Percentiles rank a stretch among this genome's conserved stretches.
phyloP scores from a whole-genome alignment of 345 rosid species.

The Aethionema arabicum region DNA sequence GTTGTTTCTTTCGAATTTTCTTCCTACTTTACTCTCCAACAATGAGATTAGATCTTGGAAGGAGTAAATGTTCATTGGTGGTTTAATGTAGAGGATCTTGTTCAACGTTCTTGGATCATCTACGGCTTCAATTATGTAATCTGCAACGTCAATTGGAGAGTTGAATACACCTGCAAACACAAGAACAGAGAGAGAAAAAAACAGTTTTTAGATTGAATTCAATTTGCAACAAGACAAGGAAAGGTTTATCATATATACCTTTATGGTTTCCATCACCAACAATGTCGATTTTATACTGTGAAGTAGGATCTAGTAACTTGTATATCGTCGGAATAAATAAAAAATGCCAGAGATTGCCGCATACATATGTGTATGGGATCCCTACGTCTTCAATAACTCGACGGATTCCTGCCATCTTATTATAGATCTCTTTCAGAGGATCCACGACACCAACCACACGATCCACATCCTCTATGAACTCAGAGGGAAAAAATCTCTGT shows the following conservation, averaged over 20 bases:
- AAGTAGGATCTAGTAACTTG: slow-evolving; percentile 46
- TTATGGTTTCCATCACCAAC: slow-evolving; percentile 57
- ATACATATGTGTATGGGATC: slow-evolving; percentile 51
- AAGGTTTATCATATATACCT: slow-evolving; percentile 34
- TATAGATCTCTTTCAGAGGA: slow-evolving; percentile 47
- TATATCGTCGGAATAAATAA: slow-evolving; percentile 40
- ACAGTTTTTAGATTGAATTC: not conserved
- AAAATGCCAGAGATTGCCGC: slow-evolving; percentile 48
- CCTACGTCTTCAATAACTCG: slow-evolving; percentile 44
- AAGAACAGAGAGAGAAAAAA: no score
- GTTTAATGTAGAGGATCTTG: slow-evolving; percentile 51
- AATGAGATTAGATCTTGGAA: slow-evolving; percentile 55
- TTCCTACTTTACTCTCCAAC: slow-evolving; percentile 66
- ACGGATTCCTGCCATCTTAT: slow-evolving; percentile 44
- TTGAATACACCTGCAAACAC: slow-evolving; percentile 44
- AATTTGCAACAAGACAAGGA: not conserved
- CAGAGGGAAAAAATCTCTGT: slow-evolving; percentile 62
- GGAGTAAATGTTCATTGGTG: slow-evolving; percentile 48
- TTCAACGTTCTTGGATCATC: slow-evolving; percentile 62
- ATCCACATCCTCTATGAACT: slow-evolving; percentile 62
- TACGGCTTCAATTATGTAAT: slow-evolving; percentile 49
- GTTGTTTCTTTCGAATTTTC: slow-evolving; percentile 46
- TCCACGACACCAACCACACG: slow-evolving; percentile 43
- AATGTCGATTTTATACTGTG: slow-evolving; percentile 48
- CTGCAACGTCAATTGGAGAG: slow-evolving; percentile 51